Conservation (phyloP, 768 basidiomycete genomes). For the Russula sp. region DNA sequence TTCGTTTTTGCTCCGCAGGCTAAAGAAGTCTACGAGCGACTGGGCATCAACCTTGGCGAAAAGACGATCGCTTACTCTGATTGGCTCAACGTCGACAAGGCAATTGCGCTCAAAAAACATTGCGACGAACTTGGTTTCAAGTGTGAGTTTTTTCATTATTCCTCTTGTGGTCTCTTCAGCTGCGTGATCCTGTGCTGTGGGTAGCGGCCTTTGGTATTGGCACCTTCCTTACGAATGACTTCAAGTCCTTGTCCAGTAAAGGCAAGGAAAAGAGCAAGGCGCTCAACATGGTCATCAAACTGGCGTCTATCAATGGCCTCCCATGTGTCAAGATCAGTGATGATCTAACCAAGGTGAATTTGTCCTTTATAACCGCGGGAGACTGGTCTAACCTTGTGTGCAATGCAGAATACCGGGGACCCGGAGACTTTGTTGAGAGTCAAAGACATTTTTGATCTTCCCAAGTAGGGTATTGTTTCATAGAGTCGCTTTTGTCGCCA, state of each 20-base stretch:
- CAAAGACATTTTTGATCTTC: constrained; percentile 44
- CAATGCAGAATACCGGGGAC: constrained; percentile 43
- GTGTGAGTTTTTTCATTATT: constrained; percentile 33
- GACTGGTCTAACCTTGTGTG: neutral
- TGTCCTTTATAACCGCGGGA: neutral
- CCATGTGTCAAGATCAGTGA: constrained; percentile 93
- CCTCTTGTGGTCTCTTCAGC: neutral
- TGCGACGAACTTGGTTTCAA: constrained; percentile 67
- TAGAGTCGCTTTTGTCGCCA: neutral
- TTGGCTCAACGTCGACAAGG: constrained; percentile 62
- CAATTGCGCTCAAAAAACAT: constrained; percentile 59
- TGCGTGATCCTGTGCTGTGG: neutral
- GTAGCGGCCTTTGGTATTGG: constrained; percentile 90
- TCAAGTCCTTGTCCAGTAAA: constrained; percentile 39
- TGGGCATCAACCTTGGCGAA: constrained; percentile 57
- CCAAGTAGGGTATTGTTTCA: constrained; percentile 15
- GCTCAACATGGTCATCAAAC: constrained; percentile 93
- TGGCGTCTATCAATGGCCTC: constrained; percentile 61
- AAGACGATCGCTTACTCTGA: constrained; percentile 86
- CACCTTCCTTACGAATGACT: constrained; percentile 89
- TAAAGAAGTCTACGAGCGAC: constrained; percentile 58
- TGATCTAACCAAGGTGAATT: constrained; percentile 68
- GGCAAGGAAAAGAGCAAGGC: constrained; percentile 63
- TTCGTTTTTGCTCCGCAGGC: constrained; percentile 69
- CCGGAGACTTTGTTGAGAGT: constrained; percentile 39